Base-by-base conservation (phyloP, 2,329 filamentous ascomycete species). In the Fusarium kyushuense region DNA sequence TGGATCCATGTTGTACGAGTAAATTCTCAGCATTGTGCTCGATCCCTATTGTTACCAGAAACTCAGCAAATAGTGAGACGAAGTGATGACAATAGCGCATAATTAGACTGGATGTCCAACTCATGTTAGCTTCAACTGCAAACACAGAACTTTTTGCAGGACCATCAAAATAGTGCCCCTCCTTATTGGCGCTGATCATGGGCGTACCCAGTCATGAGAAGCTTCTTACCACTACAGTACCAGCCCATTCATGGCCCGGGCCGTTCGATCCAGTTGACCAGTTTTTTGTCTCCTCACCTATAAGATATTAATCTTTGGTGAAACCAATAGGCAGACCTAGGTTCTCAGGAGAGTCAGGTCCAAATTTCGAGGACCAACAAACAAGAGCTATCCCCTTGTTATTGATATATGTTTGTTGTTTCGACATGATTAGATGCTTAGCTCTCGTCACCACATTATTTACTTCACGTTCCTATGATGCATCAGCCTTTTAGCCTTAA, bases 171-270 rank as follows among this genome's bases (percentile, higher is more conserved):
- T 47, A 41, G 38, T 36, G 46, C 30, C 59, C 59, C 61, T 38
- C 53, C 53, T 49, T 47, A 38, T 64, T 53, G 21, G 21, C 25
- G 61, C 35, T 52, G 59, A 64, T 64, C 53, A 53, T 53, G 21
- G 40, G 32, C 21, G 17, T 30, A 29, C 48, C 47, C 38, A 64
- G 45, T 48, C 30, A 35, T 58, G 46, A 42, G 45, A 46, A 53
- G 49, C 30, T 25, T 14, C 21, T 14, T 27, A 36, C 46, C 14
- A 25, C 33, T 36, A n/a, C 48, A 45, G 32, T 62, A 36, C 36
- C 40, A 47, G 43, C 48, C 46, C 33, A 25, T 29, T n/a, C 46
- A 60, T 65, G 65, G 62, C 63, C 46, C 63, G 57, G 57, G 41
- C 63, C 63, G 63, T 51, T 51, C 25, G 51, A 52, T 41, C 47